These are phyloP conservation scores for Huiozyma naganishii DNA, from an alignment of 805 yeast species.

Conservation along the genomic window DNA sequence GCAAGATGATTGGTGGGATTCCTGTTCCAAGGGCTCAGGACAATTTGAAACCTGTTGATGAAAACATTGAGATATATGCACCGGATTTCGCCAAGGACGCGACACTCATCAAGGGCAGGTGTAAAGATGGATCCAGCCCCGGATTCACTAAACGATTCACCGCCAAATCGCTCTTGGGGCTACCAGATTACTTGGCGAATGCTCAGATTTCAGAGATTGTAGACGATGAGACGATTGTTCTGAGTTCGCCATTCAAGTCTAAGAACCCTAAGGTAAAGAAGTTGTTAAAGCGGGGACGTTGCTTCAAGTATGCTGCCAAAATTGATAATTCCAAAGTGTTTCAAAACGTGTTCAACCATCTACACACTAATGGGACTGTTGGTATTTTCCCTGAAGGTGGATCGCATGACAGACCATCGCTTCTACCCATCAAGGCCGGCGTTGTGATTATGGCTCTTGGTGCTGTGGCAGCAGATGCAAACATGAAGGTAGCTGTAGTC, in stretches of 20 bases:
- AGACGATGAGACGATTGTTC: conserved; percentile 58
- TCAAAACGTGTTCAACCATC: conserved; percentile 69
- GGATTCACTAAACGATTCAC: conserved; percentile 53
- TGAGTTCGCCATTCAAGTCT: conserved; percentile 60
- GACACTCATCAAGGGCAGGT: conserved; percentile 46
- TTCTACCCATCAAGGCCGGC: conserved; percentile 91
- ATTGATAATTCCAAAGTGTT: conserved; percentile 78
- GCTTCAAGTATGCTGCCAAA: conserved; percentile 64
- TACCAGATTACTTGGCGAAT: conserved; percentile 71
- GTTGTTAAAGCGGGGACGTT: conserved; percentile 46
- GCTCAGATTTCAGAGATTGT: conserved; percentile 55
- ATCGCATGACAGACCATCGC: conserved; percentile 86
- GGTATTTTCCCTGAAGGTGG: conserved; percentile 99
- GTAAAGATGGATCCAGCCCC: conserved; percentile 10
- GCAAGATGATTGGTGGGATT: conserved; percentile 63
- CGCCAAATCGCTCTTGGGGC: conserved; percentile 54
- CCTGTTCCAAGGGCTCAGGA: conserved; percentile 93
- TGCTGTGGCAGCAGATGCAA: conserved; percentile 69
- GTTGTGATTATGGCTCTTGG: conserved; percentile 97
- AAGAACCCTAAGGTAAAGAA: conserved; percentile 33
- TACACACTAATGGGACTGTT: conserved; percentile 66
- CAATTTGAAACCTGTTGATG: conserved; percentile 48
- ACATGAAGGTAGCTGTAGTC: conserved; percentile 69
- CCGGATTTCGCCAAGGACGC: conserved; percentile 41
- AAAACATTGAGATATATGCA: conserved; percentile 48